Evolutionary conservation across 2,329 filamentous ascomycete genomes (phyloP), one percentile per base, ranked within the genome.

Genomic region (Aspergillus pseudotamarii): DNA sequence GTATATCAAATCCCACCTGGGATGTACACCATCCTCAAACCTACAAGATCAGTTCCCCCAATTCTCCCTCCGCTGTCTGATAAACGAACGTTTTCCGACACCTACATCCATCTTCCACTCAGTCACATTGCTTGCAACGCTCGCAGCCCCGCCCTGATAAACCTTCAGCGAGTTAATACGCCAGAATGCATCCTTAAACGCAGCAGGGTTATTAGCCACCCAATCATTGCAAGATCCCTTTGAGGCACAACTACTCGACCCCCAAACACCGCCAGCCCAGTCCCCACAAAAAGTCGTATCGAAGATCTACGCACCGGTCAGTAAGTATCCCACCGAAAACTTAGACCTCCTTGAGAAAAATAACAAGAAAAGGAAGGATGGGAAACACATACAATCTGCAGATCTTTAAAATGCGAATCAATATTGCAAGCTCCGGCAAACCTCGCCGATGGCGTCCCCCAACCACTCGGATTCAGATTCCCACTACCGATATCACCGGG

Each of bases 261-360:
- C 71, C 89, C 91, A 96, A 38, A 89, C 87, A 48, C 81, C 75
- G 28, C 92, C 92, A 9, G 93, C 93, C 93, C 93, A 97, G 73
- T 90, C 87, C 23, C 94, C 94, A 77, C 94, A 97, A 76, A 96
- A 92, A 6, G 91, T 91, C 0, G 89, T 95, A 79, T 91, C 96
- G 43, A 90, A 79, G 58, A 80, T 72, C 77, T 79, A 57, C 10
- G 26, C 26, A n/a, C 16, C 19, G 41, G 30, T 50, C 23, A 50
- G 48, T n/a, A 51, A 11, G 11, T n/a, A 32, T 14, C 28, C 26
- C 46, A 32, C 38, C 46, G n/a, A 32, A 19, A 57, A n/a, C 8
- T 12, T 16, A 9, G 6, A 19, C 9, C 6, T 2, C 38, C 26
- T 43, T 12, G 21, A 26, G 26, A 8, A 48, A 48, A 46, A 8